Base-by-base conservation (phyloP, 192 early-diverging fungal genomes). In the Gamsiella multidivaricata region DNA sequence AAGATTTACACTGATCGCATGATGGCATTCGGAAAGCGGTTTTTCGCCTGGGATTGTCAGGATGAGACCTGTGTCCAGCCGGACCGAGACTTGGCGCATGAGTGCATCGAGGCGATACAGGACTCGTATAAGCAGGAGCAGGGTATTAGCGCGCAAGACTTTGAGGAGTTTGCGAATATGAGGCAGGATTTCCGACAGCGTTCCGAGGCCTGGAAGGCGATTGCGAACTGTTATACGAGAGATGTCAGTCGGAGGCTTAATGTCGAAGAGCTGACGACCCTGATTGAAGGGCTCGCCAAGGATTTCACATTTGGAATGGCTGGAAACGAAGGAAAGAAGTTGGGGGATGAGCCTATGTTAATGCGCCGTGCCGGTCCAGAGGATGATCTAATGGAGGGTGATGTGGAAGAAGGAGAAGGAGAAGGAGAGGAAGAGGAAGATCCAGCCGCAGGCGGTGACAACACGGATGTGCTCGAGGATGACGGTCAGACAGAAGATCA, bases 1-100 rank as follows among this genome's bases (percentile, higher is more conserved):
- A 78, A 69, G 29, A 62, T 69, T n/a, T 78, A 69, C 41, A 78
- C 74, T 39, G 74, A 78, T 39, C 52, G 74, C 9, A 78, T 78
- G 74, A 78, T 78, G 74, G 74, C 74, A 0, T 69, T 78, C 57
- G 74, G 74, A 3, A 78, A 78, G 18, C 63, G 74, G 0, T 69
- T 78, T 28, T 69, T 78, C 59, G 74, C 66, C 9, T 78, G 74
- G 74, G 74, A 78, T 25, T 78, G 74, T 49, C 58, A 49, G 25
- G 59, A 69, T 14, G 74, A 78, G 41, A 58, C 45, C 5, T 78
- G 74, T 47, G 74, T 78, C 15, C 74, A 78, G 45, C 65, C 74
- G 5, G 61, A 78, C 43, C 50, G 65, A 0, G 65, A 78, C 41
- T 32, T 78, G 46, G 74, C 65, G 2, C 74, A 78, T 20, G 74